A percentile compares a stretch with the other conserved stretches of the same genome.
Evolutionary conservation across 371 early-diverging fungal genomes (phyloP).

Genomic region (Haplosporangium sp.): DNA sequence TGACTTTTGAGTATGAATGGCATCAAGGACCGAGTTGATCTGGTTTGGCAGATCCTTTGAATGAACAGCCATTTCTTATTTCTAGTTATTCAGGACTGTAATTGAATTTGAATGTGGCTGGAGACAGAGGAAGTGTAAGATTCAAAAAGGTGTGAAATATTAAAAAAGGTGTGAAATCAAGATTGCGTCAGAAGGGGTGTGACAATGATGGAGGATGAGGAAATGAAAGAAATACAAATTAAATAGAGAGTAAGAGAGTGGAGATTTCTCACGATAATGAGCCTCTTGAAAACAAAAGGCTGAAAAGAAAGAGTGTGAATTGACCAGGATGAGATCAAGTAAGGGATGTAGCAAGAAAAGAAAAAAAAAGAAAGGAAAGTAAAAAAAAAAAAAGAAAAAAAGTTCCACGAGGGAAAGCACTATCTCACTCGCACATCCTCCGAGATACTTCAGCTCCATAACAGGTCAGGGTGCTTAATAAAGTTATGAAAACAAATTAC

Average conservation of each 20-base stretch:
- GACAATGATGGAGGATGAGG: neutral
- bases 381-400: neutral
- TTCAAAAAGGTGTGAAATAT: neutral
- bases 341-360: constrained; percentile 1
- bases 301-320: neutral
- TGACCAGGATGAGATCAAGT: constrained; percentile 9
- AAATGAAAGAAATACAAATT: neutral
- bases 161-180: constrained; percentile 1
- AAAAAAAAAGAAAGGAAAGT: neutral
- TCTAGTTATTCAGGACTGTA: neutral
- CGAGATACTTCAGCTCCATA: too few relatives aligned
- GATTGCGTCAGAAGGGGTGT: neutral
- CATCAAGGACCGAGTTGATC: constrained; percentile 56
- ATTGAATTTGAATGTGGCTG: neutral
- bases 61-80: constrained; percentile 37
- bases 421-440: too few relatives aligned
- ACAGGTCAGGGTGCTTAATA: too few relatives aligned
- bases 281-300: too few relatives aligned
- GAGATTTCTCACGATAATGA: neutral
- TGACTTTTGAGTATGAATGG: constrained; percentile 38
- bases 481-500: too few relatives aligned
- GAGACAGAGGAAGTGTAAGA: neutral
- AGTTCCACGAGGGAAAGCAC: neutral
- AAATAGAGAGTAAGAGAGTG: neutral
- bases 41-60: constrained; percentile 56